These are phyloP conservation scores for Malbranchea zuffiana DNA, from an alignment of 2,329 filamentous ascomycete species.

Conservation along the genomic window DNA sequence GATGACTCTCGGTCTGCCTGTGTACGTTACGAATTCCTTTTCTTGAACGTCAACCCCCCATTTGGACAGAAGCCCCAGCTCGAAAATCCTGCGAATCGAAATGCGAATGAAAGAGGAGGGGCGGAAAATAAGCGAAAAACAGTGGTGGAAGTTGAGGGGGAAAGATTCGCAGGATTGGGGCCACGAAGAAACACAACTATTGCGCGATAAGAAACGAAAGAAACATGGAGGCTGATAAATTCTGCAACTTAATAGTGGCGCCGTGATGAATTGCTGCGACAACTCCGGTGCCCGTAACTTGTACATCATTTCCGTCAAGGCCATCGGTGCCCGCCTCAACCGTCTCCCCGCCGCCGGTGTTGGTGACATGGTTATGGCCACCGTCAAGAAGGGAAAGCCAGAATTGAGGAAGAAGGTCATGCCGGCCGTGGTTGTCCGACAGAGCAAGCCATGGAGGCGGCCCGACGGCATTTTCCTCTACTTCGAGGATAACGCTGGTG, in stretches of 20 bases:
- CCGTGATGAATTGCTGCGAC: conserved; percentile 99
- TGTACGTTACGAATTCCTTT: no score
- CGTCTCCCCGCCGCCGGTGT: conserved; percentile 93
- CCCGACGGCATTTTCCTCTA: conserved; percentile 98
- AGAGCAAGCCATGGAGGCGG: conserved; percentile 99
- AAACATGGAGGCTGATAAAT: no score
- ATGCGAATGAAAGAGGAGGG: no score
- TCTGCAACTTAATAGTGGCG: conserved; percentile 55
- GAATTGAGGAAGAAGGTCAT: conserved; percentile 99
- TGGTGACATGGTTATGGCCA: conserved; percentile 99
- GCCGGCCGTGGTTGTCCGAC: conserved; percentile 96
- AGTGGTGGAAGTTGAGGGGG: no score
- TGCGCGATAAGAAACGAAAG: no score
- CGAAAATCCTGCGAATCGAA: no score
- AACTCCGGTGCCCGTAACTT: conserved; percentile 98
- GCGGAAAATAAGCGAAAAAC: no score
- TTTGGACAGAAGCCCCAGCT: no score
- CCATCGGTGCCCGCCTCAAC: conserved; percentile 95
- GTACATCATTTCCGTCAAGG: conserved; percentile 99
- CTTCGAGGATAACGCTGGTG: conserved; percentile 99
- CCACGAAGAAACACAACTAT: no score
- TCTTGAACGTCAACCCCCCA: no score
- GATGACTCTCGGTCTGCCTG: conserved; percentile 99
- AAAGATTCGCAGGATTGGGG: no score
- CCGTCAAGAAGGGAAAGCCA: conserved; percentile 99